Percentiles rank a stretch among this genome's conserved stretches.
These are phyloP conservation scores for Cudoniella acicularis DNA, from an alignment of 495 filamentous ascomycete genomes.

Conservation along the genomic window DNA sequence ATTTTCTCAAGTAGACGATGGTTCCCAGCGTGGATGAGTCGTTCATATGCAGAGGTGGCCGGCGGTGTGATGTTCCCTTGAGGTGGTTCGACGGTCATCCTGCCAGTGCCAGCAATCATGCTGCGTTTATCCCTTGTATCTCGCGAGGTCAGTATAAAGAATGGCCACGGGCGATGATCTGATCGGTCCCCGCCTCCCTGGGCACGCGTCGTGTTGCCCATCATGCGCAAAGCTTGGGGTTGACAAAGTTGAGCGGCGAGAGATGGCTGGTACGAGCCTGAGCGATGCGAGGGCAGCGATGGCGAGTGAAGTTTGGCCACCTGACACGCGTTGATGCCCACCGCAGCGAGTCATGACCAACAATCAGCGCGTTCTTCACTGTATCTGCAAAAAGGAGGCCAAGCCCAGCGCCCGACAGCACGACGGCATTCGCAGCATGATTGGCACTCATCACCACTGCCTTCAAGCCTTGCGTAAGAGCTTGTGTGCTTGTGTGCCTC, in stretches of 20 bases:
- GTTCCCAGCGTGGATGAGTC: not conserved
- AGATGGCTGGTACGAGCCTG: too few relatives aligned
- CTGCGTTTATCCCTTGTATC: conserved; percentile 6
- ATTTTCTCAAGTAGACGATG: conserved; percentile 5
- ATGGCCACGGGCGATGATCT: conserved; percentile 2
- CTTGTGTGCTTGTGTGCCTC: too few relatives aligned
- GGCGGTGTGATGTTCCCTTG: conserved; percentile 14
- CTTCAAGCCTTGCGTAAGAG: too few relatives aligned
- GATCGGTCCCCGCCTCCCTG: conserved; percentile 12
- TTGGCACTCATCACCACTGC: too few relatives aligned
- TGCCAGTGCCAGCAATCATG: conserved; percentile 10
- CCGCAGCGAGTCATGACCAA: too few relatives aligned
- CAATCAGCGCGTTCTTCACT: too few relatives aligned
- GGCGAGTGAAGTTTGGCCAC: not conserved
- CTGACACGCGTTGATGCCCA: too few relatives aligned
- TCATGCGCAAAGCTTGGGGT: conserved; percentile 4
- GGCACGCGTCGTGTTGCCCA: conserved; percentile 5
- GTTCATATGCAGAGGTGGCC: not conserved
- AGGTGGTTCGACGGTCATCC: conserved; percentile 9
- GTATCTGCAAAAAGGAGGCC: not conserved
- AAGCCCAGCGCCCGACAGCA: too few relatives aligned
- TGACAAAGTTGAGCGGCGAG: not conserved
- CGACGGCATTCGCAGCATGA: not conserved
- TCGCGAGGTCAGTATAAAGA: conserved; percentile 4
- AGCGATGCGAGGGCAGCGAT: not conserved